Evolutionary conservation across 2,329 filamentous ascomycete species (phyloP).

Genomic region (Verticillium albo-atrum): DNA sequence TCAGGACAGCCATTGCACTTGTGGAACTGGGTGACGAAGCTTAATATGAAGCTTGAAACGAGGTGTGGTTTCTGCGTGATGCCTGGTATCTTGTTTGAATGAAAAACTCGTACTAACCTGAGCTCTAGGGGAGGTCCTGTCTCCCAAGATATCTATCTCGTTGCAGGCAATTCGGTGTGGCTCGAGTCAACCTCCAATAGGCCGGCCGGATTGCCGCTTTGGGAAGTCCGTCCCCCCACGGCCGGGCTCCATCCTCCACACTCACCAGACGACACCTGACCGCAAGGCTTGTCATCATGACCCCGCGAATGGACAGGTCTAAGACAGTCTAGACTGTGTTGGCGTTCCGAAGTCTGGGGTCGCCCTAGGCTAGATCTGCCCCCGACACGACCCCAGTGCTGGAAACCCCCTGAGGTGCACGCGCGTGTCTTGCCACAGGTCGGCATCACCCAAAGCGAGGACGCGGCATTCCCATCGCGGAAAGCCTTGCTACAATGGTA

Average conservation of each 20-base stretch:
- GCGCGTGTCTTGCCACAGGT: not conserved
- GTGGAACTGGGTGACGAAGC: not conserved
- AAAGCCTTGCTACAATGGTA: not conserved
- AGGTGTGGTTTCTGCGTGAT: not conserved
- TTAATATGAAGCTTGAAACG: too few relatives aligned
- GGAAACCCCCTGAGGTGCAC: not conserved
- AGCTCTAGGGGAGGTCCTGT: not conserved
- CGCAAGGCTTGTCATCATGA: not conserved
- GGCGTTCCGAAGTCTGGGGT: not conserved
- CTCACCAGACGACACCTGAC: not conserved
- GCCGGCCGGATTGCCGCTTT: conserved; percentile 7
- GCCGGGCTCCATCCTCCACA: not conserved
- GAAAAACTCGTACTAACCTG: not conserved
- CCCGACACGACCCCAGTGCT: not conserved
- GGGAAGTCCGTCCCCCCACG: conserved; percentile 3
- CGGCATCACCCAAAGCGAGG: not conserved
- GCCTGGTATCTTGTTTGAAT: too few relatives aligned
- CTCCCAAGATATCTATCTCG: not conserved
- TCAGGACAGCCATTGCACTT: not conserved
- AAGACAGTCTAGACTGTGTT: not conserved
- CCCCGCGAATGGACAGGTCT: not conserved
- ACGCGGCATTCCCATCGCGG: not conserved
- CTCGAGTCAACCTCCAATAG: not conserved
- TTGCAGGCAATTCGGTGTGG: not conserved
- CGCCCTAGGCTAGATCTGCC: not conserved